Conservation (phyloP, 305 asterid genomes). For the Plantago coronopus region DNA sequence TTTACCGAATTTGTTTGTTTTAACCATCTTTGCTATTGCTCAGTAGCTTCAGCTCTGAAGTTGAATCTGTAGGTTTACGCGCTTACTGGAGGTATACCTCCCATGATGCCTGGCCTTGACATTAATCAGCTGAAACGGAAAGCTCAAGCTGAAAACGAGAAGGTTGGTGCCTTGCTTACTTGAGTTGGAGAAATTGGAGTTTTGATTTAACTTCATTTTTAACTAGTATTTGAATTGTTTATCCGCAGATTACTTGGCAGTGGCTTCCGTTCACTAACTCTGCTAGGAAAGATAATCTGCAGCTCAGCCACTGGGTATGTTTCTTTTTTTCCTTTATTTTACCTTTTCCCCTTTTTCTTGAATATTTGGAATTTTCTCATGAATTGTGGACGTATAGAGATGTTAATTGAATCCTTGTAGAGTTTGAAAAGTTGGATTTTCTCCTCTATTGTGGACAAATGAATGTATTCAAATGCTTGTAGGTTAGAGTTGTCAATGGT, state of each 20-base stretch:
- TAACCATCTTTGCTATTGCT: background rate
- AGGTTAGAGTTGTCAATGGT: conserved; percentile 96
- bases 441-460: background rate
- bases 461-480: conserved; percentile 22
- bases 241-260: conserved; percentile 82
- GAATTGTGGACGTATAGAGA: background rate
- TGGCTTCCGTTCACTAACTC: conserved; percentile 96
- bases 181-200: background rate
- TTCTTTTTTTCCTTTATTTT: no score
- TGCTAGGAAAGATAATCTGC: conserved; percentile 79
- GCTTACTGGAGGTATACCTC: conserved; percentile 88
- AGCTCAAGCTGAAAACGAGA: conserved; percentile 69
- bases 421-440: conserved; percentile 6
- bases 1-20: background rate
- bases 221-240: background rate
- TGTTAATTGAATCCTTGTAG: conserved; percentile 35
- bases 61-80: conserved; percentile 65
- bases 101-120: conserved; percentile 83
- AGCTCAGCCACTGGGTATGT: conserved; percentile 93
- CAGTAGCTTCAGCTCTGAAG: background rate
- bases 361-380: conserved; percentile 8
- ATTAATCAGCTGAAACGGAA: conserved; percentile 67
- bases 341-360: background rate
- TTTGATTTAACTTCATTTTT: background rate
- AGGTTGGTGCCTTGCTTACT: conserved; percentile 45